Conservation (phyloP, 805 yeast genomes). For the Nematodospora valgi region DNA sequence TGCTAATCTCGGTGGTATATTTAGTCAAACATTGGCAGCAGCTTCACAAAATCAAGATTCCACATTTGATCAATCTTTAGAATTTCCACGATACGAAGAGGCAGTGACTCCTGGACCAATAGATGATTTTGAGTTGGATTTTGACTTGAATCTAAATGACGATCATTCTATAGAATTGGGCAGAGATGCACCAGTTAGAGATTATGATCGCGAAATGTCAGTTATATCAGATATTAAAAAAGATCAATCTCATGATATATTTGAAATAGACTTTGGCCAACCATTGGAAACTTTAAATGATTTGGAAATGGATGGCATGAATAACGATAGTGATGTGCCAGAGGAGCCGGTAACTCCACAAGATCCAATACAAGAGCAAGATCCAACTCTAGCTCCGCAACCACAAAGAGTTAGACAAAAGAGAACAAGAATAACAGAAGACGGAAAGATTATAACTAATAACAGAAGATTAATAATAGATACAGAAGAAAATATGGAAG, state of each 20-base stretch:
- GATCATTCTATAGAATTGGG: conserved; percentile 54
- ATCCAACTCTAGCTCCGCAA: conserved; percentile 16
- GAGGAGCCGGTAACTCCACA: conserved; percentile 8
- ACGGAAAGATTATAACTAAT: conserved; percentile 45
- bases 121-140: conserved; percentile 51
- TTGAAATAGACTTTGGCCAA: conserved; percentile 36
- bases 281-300: conserved; percentile 38
- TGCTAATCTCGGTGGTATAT: conserved; percentile 11
- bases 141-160: conserved; percentile 33
- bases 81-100: conserved; percentile 50
- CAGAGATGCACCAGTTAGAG: conserved; percentile 33
- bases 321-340: conserved; percentile 1
- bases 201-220: conserved; percentile 23
- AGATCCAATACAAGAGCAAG: conserved; percentile 5
- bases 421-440: conserved; percentile 31
- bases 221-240: conserved; percentile 9
- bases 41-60: conserved; percentile 22
- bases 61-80: conserved; percentile 57
- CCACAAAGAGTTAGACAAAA: conserved; percentile 25
- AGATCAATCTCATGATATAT: conserved; percentile 12
- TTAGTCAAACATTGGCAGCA: conserved; percentile 22
- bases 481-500: conserved; percentile 41
- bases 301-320: too few species aligned
- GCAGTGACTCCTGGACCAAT: conserved; percentile 2
- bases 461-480: conserved; percentile 48